Evolutionary conservation across 2,329 filamentous ascomycete genomes (phyloP), one percentile per base, ranked within the genome.

Genomic region (Albifimbria verrucaria): DNA sequence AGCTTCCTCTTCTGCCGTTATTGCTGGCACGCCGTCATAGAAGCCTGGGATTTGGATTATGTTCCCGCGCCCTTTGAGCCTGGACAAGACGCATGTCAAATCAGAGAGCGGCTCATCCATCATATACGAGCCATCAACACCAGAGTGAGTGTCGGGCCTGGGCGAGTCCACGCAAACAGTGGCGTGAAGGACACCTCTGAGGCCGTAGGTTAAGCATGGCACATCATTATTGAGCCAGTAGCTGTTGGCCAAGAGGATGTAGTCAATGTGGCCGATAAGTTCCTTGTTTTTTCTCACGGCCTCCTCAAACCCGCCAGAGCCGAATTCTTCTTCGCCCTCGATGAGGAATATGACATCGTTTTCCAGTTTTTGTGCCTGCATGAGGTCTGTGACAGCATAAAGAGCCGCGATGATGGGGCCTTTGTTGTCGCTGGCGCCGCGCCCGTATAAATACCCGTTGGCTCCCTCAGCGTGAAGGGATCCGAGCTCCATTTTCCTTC

Each of bases 161-260:
- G 85, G 84, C 53, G 92, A 95, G 58, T 95, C 88, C 23, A 99
- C 86, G 56, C 92, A 88, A 6, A 97, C 81, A 0, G 91, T 96
- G 5, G 92, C 93, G 68, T 97, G 93, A 21, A 99, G 87, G 23
- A 99, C 93, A 22, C 94, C 94, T 48, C 94, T 85, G 7, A 97
- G 80, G 1, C 94, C 94, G 57, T 99, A 99, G 0, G 94, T 99
- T 53, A 99, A 75, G 67, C 94, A 99, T 0, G 94, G 94, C 2
- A 95, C 92, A 59, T 95, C 88, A 65, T 99, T 93, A 65, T 97
- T 92, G 2, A 99, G 80, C 94, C 94, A 99, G 76, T 99, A 99
- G 71, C 92, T 97, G 76, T 99, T 99, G 21, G 94, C 93, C 36
- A 99, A 77, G 26, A 99, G 76, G 52, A 99, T 94, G 77, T 94